Percentiles rank a stretch among this genome's conserved stretches.
phyloP scores from a whole-genome alignment of 1,284 basidiomycete genomes.

The Fistulinella staudtii region DNA sequence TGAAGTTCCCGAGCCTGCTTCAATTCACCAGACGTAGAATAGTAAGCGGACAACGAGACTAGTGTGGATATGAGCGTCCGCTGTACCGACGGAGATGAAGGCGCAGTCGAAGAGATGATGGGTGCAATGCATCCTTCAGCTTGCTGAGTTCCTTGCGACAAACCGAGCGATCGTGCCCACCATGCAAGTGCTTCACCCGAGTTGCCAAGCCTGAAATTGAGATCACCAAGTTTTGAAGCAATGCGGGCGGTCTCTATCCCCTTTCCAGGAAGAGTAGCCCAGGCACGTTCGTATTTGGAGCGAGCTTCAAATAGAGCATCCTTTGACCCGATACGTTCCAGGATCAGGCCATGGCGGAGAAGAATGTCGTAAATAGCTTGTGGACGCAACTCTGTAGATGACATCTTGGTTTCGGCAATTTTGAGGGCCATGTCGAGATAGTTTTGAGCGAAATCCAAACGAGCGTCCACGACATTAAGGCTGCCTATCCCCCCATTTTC shows the following conservation, averaged over 20 bases:
- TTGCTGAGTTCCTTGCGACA: constrained; percentile 36
- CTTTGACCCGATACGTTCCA: constrained; percentile 64
- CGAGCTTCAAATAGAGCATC: constrained; percentile 57
- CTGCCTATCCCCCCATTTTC: constrained; percentile 37
- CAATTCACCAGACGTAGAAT: constrained; percentile 64
- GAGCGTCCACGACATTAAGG: constrained; percentile 48
- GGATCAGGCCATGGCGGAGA: constrained; percentile 55
- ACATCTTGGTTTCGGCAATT: constrained; percentile 40
- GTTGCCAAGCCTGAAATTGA: constrained; percentile 53
- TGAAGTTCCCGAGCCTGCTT: constrained; percentile 65
- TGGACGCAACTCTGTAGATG: constrained; percentile 41
- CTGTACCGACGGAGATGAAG: constrained; percentile 62
- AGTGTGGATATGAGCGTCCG: constrained; percentile 64
- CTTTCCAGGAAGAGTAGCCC: constrained; percentile 42
- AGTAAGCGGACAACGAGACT: constrained; percentile 67
- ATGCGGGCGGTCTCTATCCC: constrained; percentile 49
- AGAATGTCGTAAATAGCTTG: constrained; percentile 59
- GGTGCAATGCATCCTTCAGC: constrained; percentile 16
- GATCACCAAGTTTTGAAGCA: constrained; percentile 64
- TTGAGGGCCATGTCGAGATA: constrained; percentile 53
- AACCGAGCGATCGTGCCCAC: constrained; percentile 59
- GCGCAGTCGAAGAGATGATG: constrained; percentile 40
- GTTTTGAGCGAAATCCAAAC: constrained; percentile 49
- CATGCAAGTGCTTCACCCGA: constrained; percentile 54
- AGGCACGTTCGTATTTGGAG: constrained; percentile 61